Evolutionary conservation across 2,329 filamentous ascomycete genomes (phyloP).

Genomic region (Pseudogymnoascus sp.): DNA sequence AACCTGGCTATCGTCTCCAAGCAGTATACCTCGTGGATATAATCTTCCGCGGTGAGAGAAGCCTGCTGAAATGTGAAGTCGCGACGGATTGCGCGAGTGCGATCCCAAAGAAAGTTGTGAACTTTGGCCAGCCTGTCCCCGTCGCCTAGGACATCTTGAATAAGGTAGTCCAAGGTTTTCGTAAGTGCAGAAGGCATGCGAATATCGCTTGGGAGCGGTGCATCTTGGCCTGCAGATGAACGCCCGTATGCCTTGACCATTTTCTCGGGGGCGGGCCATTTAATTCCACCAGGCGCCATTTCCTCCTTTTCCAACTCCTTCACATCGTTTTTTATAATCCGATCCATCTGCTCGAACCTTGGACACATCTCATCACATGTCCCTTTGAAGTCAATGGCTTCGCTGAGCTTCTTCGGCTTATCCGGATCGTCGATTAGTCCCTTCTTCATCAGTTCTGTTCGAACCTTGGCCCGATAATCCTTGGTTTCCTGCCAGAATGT

Average conservation of each 20-base stretch:
- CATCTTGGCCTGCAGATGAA: conserved; percentile 61
- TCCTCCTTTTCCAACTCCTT: conserved; percentile 49
- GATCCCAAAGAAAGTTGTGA: conserved; percentile 62
- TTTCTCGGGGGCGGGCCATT: conserved; percentile 41
- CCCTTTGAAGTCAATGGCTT: conserved; percentile 61
- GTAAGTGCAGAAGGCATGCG: conserved; percentile 52
- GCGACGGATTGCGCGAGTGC: conserved; percentile 58
- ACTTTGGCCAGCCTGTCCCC: conserved; percentile 48
- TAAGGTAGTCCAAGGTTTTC: conserved; percentile 55
- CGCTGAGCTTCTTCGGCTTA: conserved; percentile 52
- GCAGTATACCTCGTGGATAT: conserved; percentile 53
- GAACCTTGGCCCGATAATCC: conserved; percentile 49
- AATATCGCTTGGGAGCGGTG: conserved; percentile 61
- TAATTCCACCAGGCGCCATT: conserved; percentile 30
- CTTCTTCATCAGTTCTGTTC: conserved; percentile 50
- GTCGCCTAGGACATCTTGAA: conserved; percentile 49
- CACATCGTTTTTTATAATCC: conserved; percentile 55
- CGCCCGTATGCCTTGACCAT: conserved; percentile 64
- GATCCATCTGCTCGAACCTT: conserved; percentile 56
- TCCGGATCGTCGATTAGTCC: conserved; percentile 59
- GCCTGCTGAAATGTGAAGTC: conserved; percentile 61
- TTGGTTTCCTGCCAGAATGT: conserved; percentile 50
- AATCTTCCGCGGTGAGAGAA: conserved; percentile 43
- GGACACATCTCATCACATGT: conserved; percentile 66
- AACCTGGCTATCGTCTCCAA: conserved; percentile 61